These are phyloP conservation scores for Hirschfeldia incana DNA, from an alignment of 345 rosid species.

Conservation along the genomic window DNA sequence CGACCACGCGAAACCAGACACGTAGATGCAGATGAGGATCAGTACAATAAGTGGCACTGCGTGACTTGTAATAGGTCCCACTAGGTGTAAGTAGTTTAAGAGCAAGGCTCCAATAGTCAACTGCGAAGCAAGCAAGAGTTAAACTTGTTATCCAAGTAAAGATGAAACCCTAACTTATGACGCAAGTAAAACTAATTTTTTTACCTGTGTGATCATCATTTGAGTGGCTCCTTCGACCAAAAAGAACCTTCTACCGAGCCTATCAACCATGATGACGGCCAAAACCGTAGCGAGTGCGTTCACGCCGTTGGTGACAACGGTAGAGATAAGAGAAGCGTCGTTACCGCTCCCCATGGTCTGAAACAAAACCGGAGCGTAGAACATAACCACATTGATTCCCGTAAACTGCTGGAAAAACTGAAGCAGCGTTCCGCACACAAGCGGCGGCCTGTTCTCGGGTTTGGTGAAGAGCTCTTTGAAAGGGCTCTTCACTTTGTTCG, in stretches of 20 bases:
- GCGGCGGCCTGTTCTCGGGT: conserved; percentile 47
- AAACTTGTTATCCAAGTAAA: conserved; percentile 9
- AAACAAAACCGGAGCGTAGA: conserved; percentile 43
- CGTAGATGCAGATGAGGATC: conserved; percentile 50
- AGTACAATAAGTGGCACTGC: conserved; percentile 33
- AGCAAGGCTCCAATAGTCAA: conserved; percentile 22
- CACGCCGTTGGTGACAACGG: conserved; percentile 35
- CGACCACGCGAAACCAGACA: conserved; percentile 65
- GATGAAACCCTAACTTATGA: neutral
- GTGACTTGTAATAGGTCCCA: conserved; percentile 24
- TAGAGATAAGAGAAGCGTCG: conserved; percentile 27
- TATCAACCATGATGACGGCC: conserved; percentile 10
- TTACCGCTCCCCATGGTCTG: conserved; percentile 41
- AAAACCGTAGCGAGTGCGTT: conserved; percentile 27
- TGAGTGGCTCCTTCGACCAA: conserved; percentile 28
- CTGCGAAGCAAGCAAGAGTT: conserved; percentile 12
- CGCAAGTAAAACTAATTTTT: neutral
- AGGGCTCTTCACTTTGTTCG: conserved; percentile 48
- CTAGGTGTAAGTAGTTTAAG: conserved; percentile 10
- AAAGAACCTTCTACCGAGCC: conserved; percentile 18
- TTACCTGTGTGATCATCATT: conserved; percentile 32
- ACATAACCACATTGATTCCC: conserved; percentile 50
- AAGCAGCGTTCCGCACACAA: conserved; percentile 48
- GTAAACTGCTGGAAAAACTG: conserved; percentile 77
- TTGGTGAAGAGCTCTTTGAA: conserved; percentile 41